Evolutionary conservation across 1,284 basidiomycete species (phyloP), one percentile per base, ranked within the genome.

Genomic region (Agroathelia rolfsii): DNA sequence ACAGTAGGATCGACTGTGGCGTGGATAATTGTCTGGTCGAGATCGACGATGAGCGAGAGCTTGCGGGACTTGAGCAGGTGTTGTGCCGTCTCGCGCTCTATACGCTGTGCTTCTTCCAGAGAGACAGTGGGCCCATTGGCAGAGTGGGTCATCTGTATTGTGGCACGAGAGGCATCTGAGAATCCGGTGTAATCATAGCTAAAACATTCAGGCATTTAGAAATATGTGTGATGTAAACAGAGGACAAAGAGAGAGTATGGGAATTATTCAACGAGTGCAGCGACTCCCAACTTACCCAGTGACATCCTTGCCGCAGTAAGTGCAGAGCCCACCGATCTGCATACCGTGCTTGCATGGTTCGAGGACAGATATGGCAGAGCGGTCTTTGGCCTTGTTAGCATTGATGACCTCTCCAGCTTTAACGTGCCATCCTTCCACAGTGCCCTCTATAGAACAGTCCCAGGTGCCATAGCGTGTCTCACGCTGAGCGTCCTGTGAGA

Each of bases 1-100:
- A 97, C 90, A 0, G 94, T 97, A 1, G 95, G 93, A 56, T 98
- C 94, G 21, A 97, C 94, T 0, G 94, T 97, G 7, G 95, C 94
- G 53, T 98, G 94, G 6, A 98, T 90, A 51, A 98, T 92, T 5
- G 94, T 98, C 57, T 98, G 94, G 61, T 98, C 94, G 24, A 98
- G 74, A 62, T 98, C 94, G 46, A 98, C 94, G 48, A 98, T 96
- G 41, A 98, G 76, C 8, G 88, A 89, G 14, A 98, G 75, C 50
- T 83, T 90, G 37, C 79, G 72, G 10, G 76, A 63, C 31, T 71
- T 68, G 44, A 90, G 69, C 17, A 98, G 75, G 40, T 79, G 75
- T 3, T 79, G 61, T 2, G 86, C 82, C 4, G 81, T 82, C 48
- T 90, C 81, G 19, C 69, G 69, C 50, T 95, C 90, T 41, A 96